Evolutionary conservation across 2,329 filamentous ascomycete genomes (phyloP), one percentile per base, ranked within the genome.

Genomic region (Aspergillus quadricinctus): DNA sequence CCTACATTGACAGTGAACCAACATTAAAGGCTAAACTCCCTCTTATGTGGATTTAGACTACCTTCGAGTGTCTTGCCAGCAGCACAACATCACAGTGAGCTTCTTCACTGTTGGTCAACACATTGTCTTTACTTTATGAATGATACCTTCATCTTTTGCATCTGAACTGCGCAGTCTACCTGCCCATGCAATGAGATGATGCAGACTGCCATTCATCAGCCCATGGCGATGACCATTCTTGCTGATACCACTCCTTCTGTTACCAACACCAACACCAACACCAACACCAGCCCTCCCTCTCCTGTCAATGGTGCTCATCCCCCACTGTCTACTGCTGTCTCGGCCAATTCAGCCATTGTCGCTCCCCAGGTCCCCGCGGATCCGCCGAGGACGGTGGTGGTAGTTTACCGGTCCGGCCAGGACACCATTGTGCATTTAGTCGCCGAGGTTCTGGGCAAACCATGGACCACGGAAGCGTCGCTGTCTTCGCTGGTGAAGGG

Each of bases 361-460:
- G 31, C 19, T 45, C 21, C 52, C 1, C 59, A 53, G 45, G 31
- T 58, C 6, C 61, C 63, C 8, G 53, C 54, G 10, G 60, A 63
- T 37, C 60, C 57, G 6, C 50, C 66, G 9, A 59, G 64, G 41
- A 69, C 72, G 50, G 83, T 84, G 28, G 81, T 85, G 35, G 84
- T 94, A 57, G 74, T 93, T 19, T 90, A 88, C 71, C 85, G 87
- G 10, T 78, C 79, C 23, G 87, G 84, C 19, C 88, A 93, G 70
- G 87, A 92, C 57, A 81, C 82, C 43, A 89, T 94, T 60, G 85
- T 92, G 28, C 83, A 84, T 23, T 77, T 89, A 35, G 88, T 92
- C 64, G 89, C 90, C 27, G 88, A 93, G 66, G 87, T 93, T 7
- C 75, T 94, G 45, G 90, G 90, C 14, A 90, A 92, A 69, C 83